phyloP scores from a whole-genome alignment of 164 flowering plant species.

The Kalanchoe fedtschenkoi region DNA sequence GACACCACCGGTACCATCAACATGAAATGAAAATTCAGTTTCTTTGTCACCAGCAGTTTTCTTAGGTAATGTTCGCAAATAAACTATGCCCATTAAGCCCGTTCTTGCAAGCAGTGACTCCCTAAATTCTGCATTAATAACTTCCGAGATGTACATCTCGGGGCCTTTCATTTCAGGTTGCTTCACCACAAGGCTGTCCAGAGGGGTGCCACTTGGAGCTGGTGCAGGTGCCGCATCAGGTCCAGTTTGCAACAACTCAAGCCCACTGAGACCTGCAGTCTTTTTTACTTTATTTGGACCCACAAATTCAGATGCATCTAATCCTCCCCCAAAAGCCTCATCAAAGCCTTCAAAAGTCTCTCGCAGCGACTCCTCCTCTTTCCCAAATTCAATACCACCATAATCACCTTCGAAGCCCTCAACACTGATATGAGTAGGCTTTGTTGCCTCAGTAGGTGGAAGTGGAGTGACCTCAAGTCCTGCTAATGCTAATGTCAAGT shows the following conservation, averaged over 20 bases:
- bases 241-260: conserved; percentile 58
- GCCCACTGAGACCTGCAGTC: conserved; percentile 63
- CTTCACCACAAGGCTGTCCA: conserved; percentile 67
- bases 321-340: conserved; percentile 92
- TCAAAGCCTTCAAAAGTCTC: conserved; percentile 88
- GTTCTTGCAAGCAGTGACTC: conserved; percentile 87
- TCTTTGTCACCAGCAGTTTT: conserved; percentile 62
- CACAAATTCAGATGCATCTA: conserved; percentile 91
- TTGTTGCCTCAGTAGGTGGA: conserved; percentile 89
- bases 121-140: conserved; percentile 73
- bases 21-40: conserved; percentile 79
- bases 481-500: conserved; percentile 56
- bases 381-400: conserved; percentile 84
- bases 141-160: conserved; percentile 72
- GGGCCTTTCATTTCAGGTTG: conserved; percentile 89
- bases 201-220: conserved; percentile 32
- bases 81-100: conserved; percentile 69
- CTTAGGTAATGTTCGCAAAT: conserved; percentile 66
- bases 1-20: conserved; percentile 61
- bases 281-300: conserved; percentile 43
- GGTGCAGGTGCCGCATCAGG: conserved; percentile 21
- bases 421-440: conserved; percentile 65
- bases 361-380: conserved; percentile 55
- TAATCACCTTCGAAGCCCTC: conserved; percentile 97
- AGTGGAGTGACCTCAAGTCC: conserved; percentile 78